Evolutionary conservation across 2,329 filamentous ascomycete species (phyloP), one percentile per base, ranked within the genome.

Genomic region (Raffaelea albimanens): DNA sequence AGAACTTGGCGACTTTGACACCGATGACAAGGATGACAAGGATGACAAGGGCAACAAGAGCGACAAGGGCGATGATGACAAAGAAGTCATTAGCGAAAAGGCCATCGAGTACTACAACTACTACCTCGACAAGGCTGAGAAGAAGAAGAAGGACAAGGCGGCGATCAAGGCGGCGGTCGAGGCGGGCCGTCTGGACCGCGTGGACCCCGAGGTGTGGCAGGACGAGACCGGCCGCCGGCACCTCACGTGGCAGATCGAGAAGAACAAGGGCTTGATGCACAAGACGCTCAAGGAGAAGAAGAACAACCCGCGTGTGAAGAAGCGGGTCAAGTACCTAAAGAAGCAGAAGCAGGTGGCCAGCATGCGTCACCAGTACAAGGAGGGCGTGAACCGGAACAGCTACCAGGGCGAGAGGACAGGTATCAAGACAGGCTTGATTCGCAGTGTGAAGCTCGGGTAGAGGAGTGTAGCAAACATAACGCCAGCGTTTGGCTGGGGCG

Each of bases 281-380:
- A 43, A 45, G 39, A 54, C 43, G 44, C 42, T 53, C 41, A 94
- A 85, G 76, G 97, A 98, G 80, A 90, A 95, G 58, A 85, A 89
- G 50, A 76, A 91, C 53, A 98, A 98, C 69, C 90, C 93, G 33
- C 76, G 93, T 64, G 91, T 97, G 55, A 98, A 97, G 84, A 97
- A 96, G 84, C 82, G 88, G 67, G 88, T 88, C 80, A 89, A 88
- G 80, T 98, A 81, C 65, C 89, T 94, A 62, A 85, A 89, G 66
- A 96, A 95, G 77, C 85, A 91, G 78, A 97, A 96, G 86, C 96
- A 97, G 76, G 68, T 97, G 61, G 81, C 80, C 59, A 91, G 85
- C 62, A 87, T 90, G 72, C 87, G 85, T 70, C 78, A 86, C 9
- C 74, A 87, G 14, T 97, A 90, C 71, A 87, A 89, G 67, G 87